Base-by-base conservation (phyloP, 169 alveolate genomes). In the Neospora caninum region DNA sequence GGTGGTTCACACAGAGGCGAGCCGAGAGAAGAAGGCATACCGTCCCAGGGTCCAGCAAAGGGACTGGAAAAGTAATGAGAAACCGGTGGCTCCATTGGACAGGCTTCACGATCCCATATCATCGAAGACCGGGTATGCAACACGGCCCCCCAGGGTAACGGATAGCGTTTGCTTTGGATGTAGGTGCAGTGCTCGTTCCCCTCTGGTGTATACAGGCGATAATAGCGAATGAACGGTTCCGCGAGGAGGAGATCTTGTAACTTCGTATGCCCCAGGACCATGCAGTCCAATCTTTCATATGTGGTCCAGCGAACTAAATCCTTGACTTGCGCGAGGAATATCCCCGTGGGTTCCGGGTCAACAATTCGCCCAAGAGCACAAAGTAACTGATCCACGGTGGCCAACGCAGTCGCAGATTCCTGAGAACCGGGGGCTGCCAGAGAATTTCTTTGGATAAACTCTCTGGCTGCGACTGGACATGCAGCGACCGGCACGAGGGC, bases 111-210 rank as follows among this genome's bases (percentile, higher is more conserved):
- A n/a, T 82, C 67, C 89, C 89, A 82, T 4, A 82, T 18, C 89
- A 41, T 82, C 38, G 89, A 82, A 45, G 49, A 82, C 67, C 67
- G 13, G 18, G 89, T 82, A 42, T 86, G 92, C 73, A 86, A 70
- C 73, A 53, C 92, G 42, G 80, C 92, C 31, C 92, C 92, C 80
- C 80, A 25, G 7, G 92, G 92, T 27, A 86, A 45, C 31, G 80
- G 53, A 49, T 34, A 86, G 34, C 49, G 36, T 53, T 43, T 86
- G 80, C 80, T 53, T 70, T 86, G 92, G 54, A 86, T 70, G 80
- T 49, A 86, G 45, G 92, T 86, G 92, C 92, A 86, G 80, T 86
- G 92, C 27, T 86, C 92, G 36, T 86, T 86, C 20, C 80, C 92
- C 49, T 53, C 80, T 6, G 92, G 92, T 7, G 92, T 86, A 36